phyloP scores from a whole-genome alignment of 495 filamentous ascomycete genomes.

The Xylaria longipes region DNA sequence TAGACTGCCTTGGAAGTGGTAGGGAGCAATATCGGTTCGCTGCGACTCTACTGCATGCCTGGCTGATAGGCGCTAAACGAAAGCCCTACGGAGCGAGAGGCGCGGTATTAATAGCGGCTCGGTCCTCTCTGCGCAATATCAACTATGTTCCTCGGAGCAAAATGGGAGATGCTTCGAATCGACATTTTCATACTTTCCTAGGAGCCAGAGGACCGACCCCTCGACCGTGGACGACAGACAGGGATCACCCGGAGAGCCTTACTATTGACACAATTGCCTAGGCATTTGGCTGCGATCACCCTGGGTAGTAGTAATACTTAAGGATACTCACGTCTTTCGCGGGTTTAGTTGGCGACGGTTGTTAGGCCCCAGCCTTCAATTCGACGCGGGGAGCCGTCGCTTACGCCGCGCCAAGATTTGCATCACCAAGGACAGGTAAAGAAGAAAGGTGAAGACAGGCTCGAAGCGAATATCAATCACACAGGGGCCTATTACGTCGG shows the following conservation, averaged over 20 bases:
- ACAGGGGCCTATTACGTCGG: not conserved
- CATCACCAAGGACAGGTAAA: not conserved
- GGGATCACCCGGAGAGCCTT: not conserved
- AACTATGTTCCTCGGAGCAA: slow-evolving; percentile 9
- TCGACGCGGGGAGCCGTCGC: not conserved
- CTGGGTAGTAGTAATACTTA: not conserved
- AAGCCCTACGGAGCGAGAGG: slow-evolving; percentile 4
- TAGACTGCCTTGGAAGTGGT: slow-evolving; percentile 17
- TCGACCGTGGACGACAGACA: slow-evolving; percentile 1
- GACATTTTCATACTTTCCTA: not conserved
- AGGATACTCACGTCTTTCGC: not conserved
- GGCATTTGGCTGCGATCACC: not conserved
- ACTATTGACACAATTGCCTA: not conserved
- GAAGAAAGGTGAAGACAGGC: not conserved
- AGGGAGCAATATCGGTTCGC: slow-evolving; percentile 1
- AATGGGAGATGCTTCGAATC: not conserved
- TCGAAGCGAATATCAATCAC: not conserved
- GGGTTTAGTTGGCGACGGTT: slow-evolving; percentile 1
- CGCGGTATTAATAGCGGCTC: slow-evolving; percentile 22
- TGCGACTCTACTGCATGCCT: slow-evolving; percentile 24
- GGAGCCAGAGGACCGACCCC: not conserved
- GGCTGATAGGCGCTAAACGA: slow-evolving; percentile 16
- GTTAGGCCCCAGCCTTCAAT: not conserved
- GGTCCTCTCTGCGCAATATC: slow-evolving; percentile 8
- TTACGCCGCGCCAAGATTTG: not conserved